phyloP scores from a whole-genome alignment of 345 rosid genomes.

The Bruguiera gymnorhiza region DNA sequence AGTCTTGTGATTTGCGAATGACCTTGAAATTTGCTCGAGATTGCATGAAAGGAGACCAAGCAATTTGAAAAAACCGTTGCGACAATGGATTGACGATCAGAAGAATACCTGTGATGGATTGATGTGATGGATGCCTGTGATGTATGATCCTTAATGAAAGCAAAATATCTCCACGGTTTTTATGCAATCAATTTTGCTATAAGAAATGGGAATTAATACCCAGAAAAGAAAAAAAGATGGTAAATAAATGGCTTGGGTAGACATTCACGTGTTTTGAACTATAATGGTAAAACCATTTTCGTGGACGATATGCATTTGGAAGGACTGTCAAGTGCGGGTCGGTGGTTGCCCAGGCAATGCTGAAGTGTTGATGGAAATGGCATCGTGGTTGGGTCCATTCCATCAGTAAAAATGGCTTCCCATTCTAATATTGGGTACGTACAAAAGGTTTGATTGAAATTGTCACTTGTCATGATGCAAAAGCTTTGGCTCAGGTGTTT shows the following conservation, averaged over 20 bases:
- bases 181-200: background rate
- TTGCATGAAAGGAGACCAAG: too few relatives aligned
- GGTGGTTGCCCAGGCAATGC: slow-evolving; percentile 34
- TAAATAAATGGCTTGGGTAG: background rate
- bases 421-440: background rate
- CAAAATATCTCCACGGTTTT: too few relatives aligned
- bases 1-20: too few relatives aligned
- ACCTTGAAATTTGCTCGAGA: too few relatives aligned
- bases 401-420: background rate
- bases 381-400: slow-evolving; percentile 26
- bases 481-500: background rate
- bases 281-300: slow-evolving; percentile 9
- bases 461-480: background rate
- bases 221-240: background rate
- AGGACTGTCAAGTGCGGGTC: background rate
- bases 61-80: too few relatives aligned
- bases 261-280: slow-evolving; percentile 20
- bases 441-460: background rate
- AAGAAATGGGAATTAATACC: slow-evolving; percentile 8
- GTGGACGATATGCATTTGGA: background rate
- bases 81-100: too few relatives aligned
- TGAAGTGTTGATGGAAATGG: slow-evolving; percentile 6
- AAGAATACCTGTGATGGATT: too few relatives aligned
- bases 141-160: too few relatives aligned
- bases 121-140: too few relatives aligned